phyloP scores from a whole-genome alignment of 2,329 filamentous ascomycete genomes.

The Ascochyta viciae-villosae region DNA sequence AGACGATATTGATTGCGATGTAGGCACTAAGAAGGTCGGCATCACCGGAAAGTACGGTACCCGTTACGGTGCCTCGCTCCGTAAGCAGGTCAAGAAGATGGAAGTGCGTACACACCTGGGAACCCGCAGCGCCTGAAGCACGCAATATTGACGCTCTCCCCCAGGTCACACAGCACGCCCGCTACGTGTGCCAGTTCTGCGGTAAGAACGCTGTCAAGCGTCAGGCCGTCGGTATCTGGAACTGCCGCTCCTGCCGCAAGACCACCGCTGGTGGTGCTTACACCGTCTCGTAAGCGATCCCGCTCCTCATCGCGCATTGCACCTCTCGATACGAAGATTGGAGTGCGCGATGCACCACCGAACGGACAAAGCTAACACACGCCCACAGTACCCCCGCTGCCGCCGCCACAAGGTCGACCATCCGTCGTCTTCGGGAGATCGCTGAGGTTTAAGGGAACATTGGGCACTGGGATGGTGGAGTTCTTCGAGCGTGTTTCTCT shows the following conservation, averaged over 20 bases:
- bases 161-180: conserved; percentile 91
- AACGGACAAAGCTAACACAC: conserved; percentile 33
- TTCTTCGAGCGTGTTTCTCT: conserved; percentile 47
- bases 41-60: conserved; percentile 98
- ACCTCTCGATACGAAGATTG: neutral
- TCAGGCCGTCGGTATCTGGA: conserved; percentile 92
- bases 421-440: conserved; percentile 96
- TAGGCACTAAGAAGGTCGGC: conserved; percentile 72
- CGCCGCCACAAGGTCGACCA: conserved; percentile 92
- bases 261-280: conserved; percentile 92
- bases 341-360: neutral
- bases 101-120: conserved; percentile 58
- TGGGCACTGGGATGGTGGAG: conserved; percentile 42
- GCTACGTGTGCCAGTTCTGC: conserved; percentile 90
- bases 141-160: conserved; percentile 26
- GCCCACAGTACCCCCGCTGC: conserved; percentile 82
- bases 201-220: conserved; percentile 94
- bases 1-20: conserved; percentile 29
- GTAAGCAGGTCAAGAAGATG: conserved; percentile 99
- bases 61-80: conserved; percentile 97
- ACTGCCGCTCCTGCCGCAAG: conserved; percentile 96
- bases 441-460: conserved; percentile 78
- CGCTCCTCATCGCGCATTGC: neutral
- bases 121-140: conserved; percentile 14
- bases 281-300: conserved; percentile 82